Conservation (phyloP, 768 basidiomycete species). For the Amanita rimosa region DNA sequence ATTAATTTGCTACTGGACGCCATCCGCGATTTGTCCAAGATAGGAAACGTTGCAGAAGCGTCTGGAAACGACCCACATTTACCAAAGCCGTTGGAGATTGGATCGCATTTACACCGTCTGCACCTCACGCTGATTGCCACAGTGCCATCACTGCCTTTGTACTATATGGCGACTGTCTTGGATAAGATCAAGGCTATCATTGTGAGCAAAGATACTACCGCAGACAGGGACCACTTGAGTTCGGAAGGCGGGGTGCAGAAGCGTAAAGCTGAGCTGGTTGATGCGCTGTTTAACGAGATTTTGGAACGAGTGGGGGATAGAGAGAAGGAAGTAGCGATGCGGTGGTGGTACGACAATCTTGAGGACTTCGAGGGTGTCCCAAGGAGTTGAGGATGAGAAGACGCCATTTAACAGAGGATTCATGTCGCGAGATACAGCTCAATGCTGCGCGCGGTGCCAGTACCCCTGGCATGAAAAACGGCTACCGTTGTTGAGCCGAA, state of each 20-base stretch:
- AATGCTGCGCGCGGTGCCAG: too few species aligned
- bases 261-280: conserved; percentile 32
- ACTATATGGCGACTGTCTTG: conserved; percentile 44
- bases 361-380: neutral
- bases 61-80: neutral
- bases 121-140: conserved; percentile 54
- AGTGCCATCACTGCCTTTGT: conserved; percentile 48
- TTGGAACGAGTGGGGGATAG: conserved; percentile 52
- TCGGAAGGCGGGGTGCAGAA: conserved; percentile 13
- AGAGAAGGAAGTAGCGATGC: conserved; percentile 55
- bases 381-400: neutral
- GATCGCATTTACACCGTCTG: conserved; percentile 35
- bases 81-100: neutral
- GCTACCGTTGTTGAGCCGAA: too few species aligned
- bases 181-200: conserved; percentile 31
- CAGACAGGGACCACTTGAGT: neutral
- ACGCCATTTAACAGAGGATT: too few species aligned
- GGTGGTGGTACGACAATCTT: conserved; percentile 60
- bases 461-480: too few species aligned
- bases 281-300: conserved; percentile 54
- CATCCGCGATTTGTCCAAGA: conserved; percentile 23
- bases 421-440: too few species aligned
- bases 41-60: conserved; percentile 13
- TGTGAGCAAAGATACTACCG: conserved; percentile 5
- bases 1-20: conserved; percentile 41